These are phyloP conservation scores for Xylaria curta DNA, from an alignment of 495 filamentous ascomycete species.

Conservation along the genomic window DNA sequence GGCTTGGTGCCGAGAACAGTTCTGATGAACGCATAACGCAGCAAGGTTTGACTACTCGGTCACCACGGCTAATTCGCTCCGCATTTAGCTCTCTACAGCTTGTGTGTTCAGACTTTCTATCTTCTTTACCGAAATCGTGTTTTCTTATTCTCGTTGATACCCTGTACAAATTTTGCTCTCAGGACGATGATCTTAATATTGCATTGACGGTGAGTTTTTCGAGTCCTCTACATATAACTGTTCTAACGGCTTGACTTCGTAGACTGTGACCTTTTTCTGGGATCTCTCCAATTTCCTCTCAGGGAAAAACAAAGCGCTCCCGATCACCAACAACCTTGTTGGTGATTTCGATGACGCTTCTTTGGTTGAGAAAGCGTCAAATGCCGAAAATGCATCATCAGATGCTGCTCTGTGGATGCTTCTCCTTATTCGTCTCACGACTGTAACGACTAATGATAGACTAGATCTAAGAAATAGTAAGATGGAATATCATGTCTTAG, in stretches of 20 bases:
- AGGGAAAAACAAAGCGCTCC: slow-evolving; percentile 51
- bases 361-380: slow-evolving; percentile 56
- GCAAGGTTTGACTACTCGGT: slow-evolving; percentile 57
- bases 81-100: slow-evolving; percentile 89
- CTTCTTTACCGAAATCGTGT: slow-evolving; percentile 76
- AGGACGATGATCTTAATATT: slow-evolving; percentile 92
- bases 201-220: slow-evolving; percentile 73
- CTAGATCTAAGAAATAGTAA: slow-evolving; percentile 87
- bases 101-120: slow-evolving; percentile 91
- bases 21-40: slow-evolving; percentile 32
- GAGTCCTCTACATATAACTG: not conserved
- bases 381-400: slow-evolving; percentile 56
- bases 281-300: slow-evolving; percentile 87
- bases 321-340: slow-evolving; percentile 57
- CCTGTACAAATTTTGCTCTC: slow-evolving; percentile 83
- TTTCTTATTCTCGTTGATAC: slow-evolving; percentile 86
- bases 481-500: slow-evolving; percentile 10
- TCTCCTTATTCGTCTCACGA: slow-evolving; percentile 76
- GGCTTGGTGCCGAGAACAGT: slow-evolving; percentile 33
- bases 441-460: slow-evolving; percentile 76
- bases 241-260: slow-evolving; percentile 34
- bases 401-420: slow-evolving; percentile 81
- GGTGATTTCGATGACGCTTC: slow-evolving; percentile 56
- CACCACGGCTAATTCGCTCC: slow-evolving; percentile 76
- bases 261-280: slow-evolving; percentile 94